Evolutionary conservation across 768 basidiomycete species (phyloP).

Genomic region (Hericium rajendrae): DNA sequence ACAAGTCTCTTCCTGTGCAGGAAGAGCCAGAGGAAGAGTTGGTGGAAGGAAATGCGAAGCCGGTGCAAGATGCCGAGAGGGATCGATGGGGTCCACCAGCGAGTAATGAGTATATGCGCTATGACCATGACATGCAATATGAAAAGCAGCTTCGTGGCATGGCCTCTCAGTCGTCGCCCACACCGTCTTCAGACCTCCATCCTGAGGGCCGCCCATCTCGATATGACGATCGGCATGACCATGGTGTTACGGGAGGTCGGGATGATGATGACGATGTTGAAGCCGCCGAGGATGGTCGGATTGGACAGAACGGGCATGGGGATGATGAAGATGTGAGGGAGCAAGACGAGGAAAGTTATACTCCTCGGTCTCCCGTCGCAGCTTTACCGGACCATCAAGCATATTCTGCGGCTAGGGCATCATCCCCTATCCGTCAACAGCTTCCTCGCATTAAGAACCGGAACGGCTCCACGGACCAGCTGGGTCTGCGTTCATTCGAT

Average conservation of each 20-base stretch:
- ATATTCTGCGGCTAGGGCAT: background rate
- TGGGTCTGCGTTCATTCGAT: slow-evolving; percentile 12
- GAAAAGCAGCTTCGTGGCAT: slow-evolving; percentile 5
- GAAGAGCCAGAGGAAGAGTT: slow-evolving; percentile 14
- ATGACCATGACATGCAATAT: slow-evolving; percentile 8
- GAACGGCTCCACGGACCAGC: slow-evolving; percentile 11
- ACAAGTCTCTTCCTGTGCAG: slow-evolving; percentile 14
- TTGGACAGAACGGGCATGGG: background rate
- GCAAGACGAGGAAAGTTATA: slow-evolving; percentile 16
- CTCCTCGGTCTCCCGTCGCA: slow-evolving; percentile 12
- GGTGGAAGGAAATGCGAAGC: background rate
- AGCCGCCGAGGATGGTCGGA: slow-evolving; percentile 2
- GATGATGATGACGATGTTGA: background rate
- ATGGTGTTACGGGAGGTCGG: slow-evolving; percentile 1
- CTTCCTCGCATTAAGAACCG: slow-evolving; percentile 10
- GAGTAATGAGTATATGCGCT: slow-evolving; percentile 6
- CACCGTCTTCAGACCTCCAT: slow-evolving; percentile 14
- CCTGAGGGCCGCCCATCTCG: slow-evolving; percentile 10
- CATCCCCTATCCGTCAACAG: background rate
- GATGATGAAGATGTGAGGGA: slow-evolving; percentile 6
- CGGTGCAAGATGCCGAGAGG: slow-evolving; percentile 5
- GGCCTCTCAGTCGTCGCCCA: slow-evolving; percentile 3
- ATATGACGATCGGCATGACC: slow-evolving; percentile 10
- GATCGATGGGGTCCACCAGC: slow-evolving; percentile 7
- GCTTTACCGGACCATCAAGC: slow-evolving; percentile 5